Conservation (phyloP, 352 stramenopile species). For the Phytophthora pini region DNA sequence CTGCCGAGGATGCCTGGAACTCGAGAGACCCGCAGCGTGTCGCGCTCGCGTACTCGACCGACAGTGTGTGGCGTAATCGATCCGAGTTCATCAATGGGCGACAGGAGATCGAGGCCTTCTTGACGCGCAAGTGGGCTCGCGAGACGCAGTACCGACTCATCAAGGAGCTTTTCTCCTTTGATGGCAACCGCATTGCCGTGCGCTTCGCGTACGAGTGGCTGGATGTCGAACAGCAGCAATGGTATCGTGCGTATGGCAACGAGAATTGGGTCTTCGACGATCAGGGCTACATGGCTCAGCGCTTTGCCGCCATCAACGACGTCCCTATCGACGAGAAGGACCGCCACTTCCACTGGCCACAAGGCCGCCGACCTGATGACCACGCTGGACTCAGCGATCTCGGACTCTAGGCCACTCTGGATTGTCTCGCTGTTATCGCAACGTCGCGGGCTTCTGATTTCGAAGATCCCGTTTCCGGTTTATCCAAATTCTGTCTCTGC, state of each 20-base stretch:
- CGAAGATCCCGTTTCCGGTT: constrained; percentile 5
- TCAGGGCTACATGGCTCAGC: constrained; percentile 82
- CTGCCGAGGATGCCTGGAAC: constrained; percentile 92
- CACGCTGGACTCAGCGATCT: constrained; percentile 48
- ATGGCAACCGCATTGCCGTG: constrained; percentile 87
- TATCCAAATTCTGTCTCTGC: constrained; percentile 1
- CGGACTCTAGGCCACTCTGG: constrained; percentile 23
- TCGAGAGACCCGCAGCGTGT: constrained; percentile 71
- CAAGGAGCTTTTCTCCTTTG: constrained; percentile 90
- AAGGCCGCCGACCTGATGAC: constrained; percentile 58
- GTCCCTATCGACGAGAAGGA: constrained; percentile 74
- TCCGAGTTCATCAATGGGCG: constrained; percentile 81
- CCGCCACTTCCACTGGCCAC: constrained; percentile 69
- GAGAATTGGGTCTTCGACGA: constrained; percentile 92
- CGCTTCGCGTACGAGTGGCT: constrained; percentile 90
- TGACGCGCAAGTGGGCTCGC: constrained; percentile 74
- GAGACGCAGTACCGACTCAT: constrained; percentile 90
- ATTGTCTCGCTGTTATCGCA: constrained; percentile 10
- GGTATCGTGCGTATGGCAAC: constrained; percentile 88
- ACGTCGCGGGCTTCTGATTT: constrained; percentile 20
- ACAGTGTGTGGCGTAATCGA: constrained; percentile 89
- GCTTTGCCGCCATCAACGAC: constrained; percentile 91
- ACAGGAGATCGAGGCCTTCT: constrained; percentile 77
- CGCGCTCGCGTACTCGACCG: constrained; percentile 80
- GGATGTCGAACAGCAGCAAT: constrained; percentile 57